Conservation (phyloP, 768 basidiomycete genomes). For the Lactarius akahatsu region DNA sequence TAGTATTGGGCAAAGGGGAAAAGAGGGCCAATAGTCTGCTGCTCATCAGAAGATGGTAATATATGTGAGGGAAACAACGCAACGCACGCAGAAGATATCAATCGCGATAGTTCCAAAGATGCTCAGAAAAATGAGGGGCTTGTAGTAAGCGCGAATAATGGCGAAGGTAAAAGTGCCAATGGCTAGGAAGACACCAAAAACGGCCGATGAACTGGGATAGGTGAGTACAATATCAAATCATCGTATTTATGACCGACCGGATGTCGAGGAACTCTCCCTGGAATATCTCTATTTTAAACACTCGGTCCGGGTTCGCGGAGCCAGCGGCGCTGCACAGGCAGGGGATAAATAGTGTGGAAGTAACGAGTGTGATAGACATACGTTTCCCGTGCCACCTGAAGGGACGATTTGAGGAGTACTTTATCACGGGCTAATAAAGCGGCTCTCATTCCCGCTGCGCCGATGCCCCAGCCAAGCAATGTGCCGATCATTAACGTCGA, state of each 20-base stretch:
- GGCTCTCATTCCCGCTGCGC: constrained; percentile 53
- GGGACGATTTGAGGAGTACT: constrained; percentile 34
- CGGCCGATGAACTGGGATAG: constrained; percentile 40
- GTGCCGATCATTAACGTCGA: constrained; percentile 49
- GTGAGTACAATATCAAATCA: not conserved
- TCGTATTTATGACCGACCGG: constrained; percentile 30
- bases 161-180: constrained; percentile 47
- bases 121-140: constrained; percentile 45
- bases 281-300: constrained; percentile 45
- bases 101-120: constrained; percentile 51
- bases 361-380: constrained; percentile 12
- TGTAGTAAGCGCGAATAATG: constrained; percentile 46
- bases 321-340: constrained; percentile 35
- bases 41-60: not conserved
- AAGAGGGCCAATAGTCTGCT: constrained; percentile 47
- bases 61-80: not conserved
- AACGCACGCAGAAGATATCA: constrained; percentile 43
- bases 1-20: constrained; percentile 49
- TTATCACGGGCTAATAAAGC: constrained; percentile 42
- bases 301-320: constrained; percentile 41
- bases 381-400: constrained; percentile 37
- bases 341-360: not conserved
- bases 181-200: constrained; percentile 51
- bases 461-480: constrained; percentile 54
- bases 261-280: constrained; percentile 51